phyloP scores from a whole-genome alignment of 805 yeast species.

The Barnettozyma pratensis region DNA sequence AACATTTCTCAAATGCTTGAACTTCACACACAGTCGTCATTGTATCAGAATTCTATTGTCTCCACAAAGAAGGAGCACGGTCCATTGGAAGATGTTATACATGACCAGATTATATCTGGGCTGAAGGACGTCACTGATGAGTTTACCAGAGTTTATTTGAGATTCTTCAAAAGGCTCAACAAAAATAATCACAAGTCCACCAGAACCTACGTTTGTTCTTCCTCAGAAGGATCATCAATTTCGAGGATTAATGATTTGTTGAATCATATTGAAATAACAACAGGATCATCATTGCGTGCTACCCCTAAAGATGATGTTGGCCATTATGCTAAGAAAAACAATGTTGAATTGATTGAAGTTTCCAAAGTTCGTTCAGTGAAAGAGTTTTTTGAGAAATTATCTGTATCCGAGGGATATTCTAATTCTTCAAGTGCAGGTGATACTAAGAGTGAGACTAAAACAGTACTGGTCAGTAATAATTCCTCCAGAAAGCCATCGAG shows the following conservation, averaged over 20 bases:
- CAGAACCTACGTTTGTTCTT: not conserved
- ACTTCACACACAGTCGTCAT: constrained; percentile 11
- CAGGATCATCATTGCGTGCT: not conserved
- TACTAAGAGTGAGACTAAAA: not conserved
- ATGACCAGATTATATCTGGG: not conserved
- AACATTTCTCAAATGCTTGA: constrained; percentile 16
- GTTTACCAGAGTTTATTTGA: constrained; percentile 3
- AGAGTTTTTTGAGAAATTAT: not conserved
- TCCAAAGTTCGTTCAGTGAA: not conserved
- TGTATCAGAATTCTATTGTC: constrained; percentile 8
- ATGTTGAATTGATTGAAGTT: not conserved
- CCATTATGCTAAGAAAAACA: not conserved
- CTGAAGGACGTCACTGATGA: constrained; percentile 5
- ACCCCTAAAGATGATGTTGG: not conserved
- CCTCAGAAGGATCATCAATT: not conserved
- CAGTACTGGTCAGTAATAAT: no score
- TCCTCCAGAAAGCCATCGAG: constrained; percentile 12
- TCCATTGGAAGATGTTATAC: not conserved
- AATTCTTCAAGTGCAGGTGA: not conserved
- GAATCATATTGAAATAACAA: constrained; percentile 9
- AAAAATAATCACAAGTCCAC: not conserved
- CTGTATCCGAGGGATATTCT: not conserved
- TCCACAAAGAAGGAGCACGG: not conserved
- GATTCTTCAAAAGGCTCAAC: constrained; percentile 1
- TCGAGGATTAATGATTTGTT: constrained; percentile 2